Conservation (phyloP, 2,329 filamentous ascomycete genomes). For the Neopestalotiopsis sp. region DNA sequence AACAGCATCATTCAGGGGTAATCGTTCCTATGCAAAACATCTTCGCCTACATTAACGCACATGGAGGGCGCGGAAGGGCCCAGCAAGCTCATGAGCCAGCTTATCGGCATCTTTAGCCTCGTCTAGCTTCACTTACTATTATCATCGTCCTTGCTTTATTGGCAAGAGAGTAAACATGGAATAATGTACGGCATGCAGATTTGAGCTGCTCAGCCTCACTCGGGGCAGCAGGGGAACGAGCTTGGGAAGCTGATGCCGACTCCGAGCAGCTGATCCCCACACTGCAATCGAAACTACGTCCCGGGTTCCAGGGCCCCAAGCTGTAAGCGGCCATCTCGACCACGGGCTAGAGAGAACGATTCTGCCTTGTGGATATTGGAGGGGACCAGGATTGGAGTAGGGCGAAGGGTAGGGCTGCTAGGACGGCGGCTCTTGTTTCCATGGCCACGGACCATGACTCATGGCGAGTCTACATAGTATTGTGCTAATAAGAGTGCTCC, state of each 20-base stretch:
- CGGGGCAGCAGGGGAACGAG: neutral
- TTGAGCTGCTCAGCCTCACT: constrained; percentile 1
- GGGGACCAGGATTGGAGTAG: neutral
- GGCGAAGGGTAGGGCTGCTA: neutral
- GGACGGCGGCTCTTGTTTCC: neutral
- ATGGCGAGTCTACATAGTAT: neutral
- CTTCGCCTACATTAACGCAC: neutral
- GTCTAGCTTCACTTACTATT: neutral
- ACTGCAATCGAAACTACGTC: neutral
- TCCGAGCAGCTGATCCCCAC: neutral
- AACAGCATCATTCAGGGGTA: neutral
- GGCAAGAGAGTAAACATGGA: neutral
- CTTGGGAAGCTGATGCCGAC: neutral
- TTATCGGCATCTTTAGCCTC: neutral
- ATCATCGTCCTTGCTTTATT: neutral
- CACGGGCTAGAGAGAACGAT: neutral
- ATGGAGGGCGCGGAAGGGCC: neutral
- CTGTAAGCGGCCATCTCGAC: too few species aligned
- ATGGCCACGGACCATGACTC: neutral
- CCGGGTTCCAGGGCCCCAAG: neutral
- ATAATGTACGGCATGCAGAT: neutral
- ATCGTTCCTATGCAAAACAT: neutral
- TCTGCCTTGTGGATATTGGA: neutral
- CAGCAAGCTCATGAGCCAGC: neutral
- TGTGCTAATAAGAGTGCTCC: neutral